phyloP scores from a whole-genome alignment of 2,329 filamentous ascomycete species.

The Cladosporium sp. region DNA sequence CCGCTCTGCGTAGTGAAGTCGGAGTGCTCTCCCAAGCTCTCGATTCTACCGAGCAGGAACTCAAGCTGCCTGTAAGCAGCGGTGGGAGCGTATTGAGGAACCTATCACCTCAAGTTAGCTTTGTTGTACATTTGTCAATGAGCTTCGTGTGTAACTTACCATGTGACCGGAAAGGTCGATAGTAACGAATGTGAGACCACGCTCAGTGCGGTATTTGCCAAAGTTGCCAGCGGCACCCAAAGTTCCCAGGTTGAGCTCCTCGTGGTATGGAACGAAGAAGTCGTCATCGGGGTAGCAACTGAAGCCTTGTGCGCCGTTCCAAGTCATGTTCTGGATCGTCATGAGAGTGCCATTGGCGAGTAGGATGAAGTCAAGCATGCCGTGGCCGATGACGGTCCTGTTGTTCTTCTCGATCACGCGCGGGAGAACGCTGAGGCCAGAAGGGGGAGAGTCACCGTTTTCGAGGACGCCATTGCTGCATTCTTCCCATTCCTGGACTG shows the following conservation, averaged over 20 bases:
- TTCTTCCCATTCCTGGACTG: slow-evolving; percentile 62
- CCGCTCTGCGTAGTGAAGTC: slow-evolving; percentile 34
- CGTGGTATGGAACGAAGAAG: slow-evolving; percentile 66
- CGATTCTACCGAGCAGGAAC: slow-evolving; percentile 67
- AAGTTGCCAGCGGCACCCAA: slow-evolving; percentile 61
- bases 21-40: slow-evolving; percentile 44
- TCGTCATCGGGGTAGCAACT: slow-evolving; percentile 55
- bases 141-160: slow-evolving; percentile 18
- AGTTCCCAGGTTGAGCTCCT: slow-evolving; percentile 41
- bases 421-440: slow-evolving; percentile 58
- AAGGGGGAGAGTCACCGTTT: slow-evolving; percentile 52
- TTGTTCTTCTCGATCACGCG: slow-evolving; percentile 68
- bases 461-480: slow-evolving; percentile 50
- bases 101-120: not conserved
- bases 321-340: slow-evolving; percentile 77
- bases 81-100: slow-evolving; percentile 63
- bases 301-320: slow-evolving; percentile 68
- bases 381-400: slow-evolving; percentile 71
- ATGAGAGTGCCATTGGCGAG: slow-evolving; percentile 66
- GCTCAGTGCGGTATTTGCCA: slow-evolving; percentile 67
- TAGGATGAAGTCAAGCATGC: slow-evolving; percentile 64
- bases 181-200: slow-evolving; percentile 68
- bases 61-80: slow-evolving; percentile 70
- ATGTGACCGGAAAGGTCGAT: slow-evolving; percentile 65
- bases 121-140: slow-evolving; percentile 4